Evolutionary conservation across 345 rosid genomes (phyloP).

Genomic region (Eucalyptus pumila): DNA sequence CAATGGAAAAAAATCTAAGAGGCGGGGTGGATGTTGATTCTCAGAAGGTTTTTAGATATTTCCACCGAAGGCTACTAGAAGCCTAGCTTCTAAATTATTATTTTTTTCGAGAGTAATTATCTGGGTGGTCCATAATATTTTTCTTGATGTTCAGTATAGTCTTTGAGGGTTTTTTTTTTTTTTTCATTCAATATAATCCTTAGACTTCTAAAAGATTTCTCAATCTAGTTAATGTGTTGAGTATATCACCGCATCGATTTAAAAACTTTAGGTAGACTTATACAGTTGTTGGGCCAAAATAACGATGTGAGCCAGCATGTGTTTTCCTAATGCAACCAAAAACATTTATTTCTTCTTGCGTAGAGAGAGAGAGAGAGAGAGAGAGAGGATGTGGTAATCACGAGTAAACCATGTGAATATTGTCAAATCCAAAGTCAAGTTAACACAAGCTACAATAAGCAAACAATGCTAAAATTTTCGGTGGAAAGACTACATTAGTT

Average conservation of each 20-base stretch:
- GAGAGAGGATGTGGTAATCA: no score
- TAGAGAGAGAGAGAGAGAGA: no score
- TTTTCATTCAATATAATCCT: neutral
- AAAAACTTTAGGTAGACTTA: neutral
- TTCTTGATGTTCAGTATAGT: neutral
- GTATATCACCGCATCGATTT: neutral
- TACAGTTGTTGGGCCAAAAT: neutral
- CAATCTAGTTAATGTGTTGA: rapidly evolving
- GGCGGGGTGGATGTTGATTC: neutral
- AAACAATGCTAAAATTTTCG: neutral
- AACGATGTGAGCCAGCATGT: neutral
- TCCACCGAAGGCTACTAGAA: neutral
- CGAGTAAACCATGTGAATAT: no score
- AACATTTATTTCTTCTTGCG: neutral
- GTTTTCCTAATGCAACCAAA: neutral
- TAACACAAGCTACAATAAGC: neutral
- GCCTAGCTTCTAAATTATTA: neutral
- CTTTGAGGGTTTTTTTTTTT: neutral
- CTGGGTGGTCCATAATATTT: neutral
- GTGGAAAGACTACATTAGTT: rapidly evolving
- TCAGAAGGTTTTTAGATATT: neutral
- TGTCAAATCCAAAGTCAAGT: neutral
- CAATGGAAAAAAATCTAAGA: neutral
- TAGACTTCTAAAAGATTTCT: no score
- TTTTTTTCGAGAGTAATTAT: neutral